These are phyloP conservation scores for Phaffomyces thermotolerans DNA, from an alignment of 805 yeast genomes.

Conservation along the genomic window DNA sequence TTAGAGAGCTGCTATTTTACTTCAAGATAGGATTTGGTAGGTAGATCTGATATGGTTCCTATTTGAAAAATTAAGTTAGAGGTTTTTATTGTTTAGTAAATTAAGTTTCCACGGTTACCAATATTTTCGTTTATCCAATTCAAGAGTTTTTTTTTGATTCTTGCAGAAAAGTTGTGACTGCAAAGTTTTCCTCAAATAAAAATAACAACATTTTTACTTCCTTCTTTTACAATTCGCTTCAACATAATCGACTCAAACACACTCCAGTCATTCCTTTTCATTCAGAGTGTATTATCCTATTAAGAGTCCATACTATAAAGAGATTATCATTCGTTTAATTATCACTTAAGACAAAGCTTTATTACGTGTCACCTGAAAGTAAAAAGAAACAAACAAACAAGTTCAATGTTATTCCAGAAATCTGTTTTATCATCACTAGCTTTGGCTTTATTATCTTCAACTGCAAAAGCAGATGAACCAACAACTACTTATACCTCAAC, in stretches of 20 bases:
- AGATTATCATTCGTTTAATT: background rate
- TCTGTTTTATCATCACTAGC: conserved; percentile 26
- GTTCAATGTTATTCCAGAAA: conserved; percentile 19
- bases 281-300: conserved; percentile 21
- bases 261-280: conserved; percentile 27
- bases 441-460: conserved; percentile 17
- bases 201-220: background rate
- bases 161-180: background rate
- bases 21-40: too few relatives aligned
- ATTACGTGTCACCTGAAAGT: background rate
- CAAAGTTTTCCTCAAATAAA: conserved; percentile 2
- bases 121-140: conserved; percentile 2
- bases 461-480: conserved; percentile 19
- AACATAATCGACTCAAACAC: conserved; percentile 1
- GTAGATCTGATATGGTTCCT: too few relatives aligned
- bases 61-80: too few relatives aligned
- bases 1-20: too few relatives aligned
- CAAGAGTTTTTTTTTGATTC: background rate
- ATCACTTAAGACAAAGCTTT: background rate
- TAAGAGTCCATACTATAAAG: background rate
- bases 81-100: too few relatives aligned
- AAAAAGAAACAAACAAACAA: background rate
- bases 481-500: conserved; percentile 33
- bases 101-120: background rate
- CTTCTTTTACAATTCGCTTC: background rate